Percentiles rank a stretch among this genome's conserved stretches.
Conservation (phyloP, 306 rosid species). For the Ammopiptanthus mongolicus region DNA sequence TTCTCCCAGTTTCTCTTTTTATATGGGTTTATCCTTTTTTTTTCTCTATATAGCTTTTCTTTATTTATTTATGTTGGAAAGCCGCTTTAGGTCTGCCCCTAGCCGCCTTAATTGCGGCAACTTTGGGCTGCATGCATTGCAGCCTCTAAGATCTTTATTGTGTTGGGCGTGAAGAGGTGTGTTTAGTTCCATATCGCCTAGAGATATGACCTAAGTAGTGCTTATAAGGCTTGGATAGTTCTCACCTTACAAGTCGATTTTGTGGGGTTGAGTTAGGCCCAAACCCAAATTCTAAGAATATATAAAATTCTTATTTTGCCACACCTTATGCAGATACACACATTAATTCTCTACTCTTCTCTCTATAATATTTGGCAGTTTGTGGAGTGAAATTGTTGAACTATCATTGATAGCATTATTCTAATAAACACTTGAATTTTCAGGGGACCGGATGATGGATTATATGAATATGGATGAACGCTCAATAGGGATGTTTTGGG, state of each 20-base stretch:
- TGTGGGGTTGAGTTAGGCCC: no score
- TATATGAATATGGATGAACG: constrained; percentile 98
- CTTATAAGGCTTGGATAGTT: no score
- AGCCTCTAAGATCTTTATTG: no score
- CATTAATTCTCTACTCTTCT: not conserved
- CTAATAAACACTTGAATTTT: constrained; percentile 19
- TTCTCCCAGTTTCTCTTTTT: not conserved
- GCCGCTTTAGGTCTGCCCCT: no score
- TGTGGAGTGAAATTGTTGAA: not conserved
- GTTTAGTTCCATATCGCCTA: no score
- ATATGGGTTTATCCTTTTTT: not conserved
- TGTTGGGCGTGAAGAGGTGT: no score
- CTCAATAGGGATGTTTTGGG: constrained; percentile 99
- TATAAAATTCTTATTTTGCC: not conserved
- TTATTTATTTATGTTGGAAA: not conserved
- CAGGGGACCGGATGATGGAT: constrained; percentile 94
- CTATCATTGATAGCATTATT: not conserved
- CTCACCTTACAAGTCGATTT: no score
- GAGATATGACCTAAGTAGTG: no score
- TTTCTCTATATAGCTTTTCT: not conserved
- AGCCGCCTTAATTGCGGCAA: no score
- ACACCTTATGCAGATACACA: not conserved
- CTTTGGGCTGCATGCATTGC: no score
- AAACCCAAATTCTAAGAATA: no score
- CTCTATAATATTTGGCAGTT: not conserved